Evolutionary conservation across 139 green algal genomes (phyloP), one percentile per base, ranked within the genome.

Genomic region (Volvox africanus): DNA sequence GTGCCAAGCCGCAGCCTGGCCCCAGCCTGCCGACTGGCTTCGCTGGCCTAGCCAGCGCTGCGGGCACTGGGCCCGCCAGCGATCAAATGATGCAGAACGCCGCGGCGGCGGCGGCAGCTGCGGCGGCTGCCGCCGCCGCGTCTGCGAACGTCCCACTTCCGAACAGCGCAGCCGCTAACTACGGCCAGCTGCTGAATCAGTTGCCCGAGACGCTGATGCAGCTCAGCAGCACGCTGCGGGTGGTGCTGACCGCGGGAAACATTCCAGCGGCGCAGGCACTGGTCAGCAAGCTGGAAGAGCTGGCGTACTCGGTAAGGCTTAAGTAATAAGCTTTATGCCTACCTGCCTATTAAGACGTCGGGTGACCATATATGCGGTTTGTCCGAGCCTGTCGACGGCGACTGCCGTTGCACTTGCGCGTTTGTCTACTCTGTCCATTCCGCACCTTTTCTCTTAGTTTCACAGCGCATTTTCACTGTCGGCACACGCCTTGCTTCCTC

Each of bases 241-340:
- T 89, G 69, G 69, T 89, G 69, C 85, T 89, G 85, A 73, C 37
- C n/a, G 85, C 85, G n/a, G 85, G 85, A 9, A 82, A 89, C 69
- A 73, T 89, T 11, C 35, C 32, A 14, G 85, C 85, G 85, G 85
- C 85, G 19, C 69, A 73, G 85, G 69, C 85, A 50, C 85, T 82
- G 68, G 85, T 89, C n/a, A 68, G 68, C 44, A 82, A 82, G 68
- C 69, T 89, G 17, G 85, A 89, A 30, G 85, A 89, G 85, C 69
- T 89, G 18, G 85, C 83, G 24, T 89, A 89, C 67, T 79, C 83
- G 83, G 83, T 89, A 28, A 73, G n/a, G 83, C 37, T 67, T n/a
- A 24, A 18, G n/a, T 32, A 16, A 21, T 82, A 36, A 61, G n/a
- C n/a, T n/a, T n/a, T n/a, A n/a, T n/a, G n/a, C n/a, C n/a, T n/a